Conservation (phyloP, 2,329 filamentous ascomycete genomes). For the Aspergillus oerlinghausenensis region DNA sequence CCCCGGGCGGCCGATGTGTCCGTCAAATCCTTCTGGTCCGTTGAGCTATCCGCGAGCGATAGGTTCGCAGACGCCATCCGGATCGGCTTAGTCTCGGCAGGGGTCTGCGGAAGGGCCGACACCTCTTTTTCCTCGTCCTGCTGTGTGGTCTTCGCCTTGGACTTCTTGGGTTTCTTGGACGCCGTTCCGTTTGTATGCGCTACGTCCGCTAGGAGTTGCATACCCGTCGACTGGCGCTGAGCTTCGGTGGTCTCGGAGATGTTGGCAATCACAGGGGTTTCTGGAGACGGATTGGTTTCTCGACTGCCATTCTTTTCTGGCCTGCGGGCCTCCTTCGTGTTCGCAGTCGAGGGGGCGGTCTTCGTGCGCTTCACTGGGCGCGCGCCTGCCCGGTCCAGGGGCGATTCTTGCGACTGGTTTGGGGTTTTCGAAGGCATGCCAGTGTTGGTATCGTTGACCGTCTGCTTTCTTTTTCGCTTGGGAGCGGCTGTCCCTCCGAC, state of each 20-base stretch:
- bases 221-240: neutral
- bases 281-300: neutral
- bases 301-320: neutral
- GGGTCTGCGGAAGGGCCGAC: neutral
- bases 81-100: neutral
- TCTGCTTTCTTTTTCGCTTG: constrained; percentile 13
- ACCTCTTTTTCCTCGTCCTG: neutral
- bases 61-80: neutral
- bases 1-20: neutral
- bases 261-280: neutral
- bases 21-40: neutral
- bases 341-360: constrained; percentile 10
- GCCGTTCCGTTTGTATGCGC: neutral
- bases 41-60: neutral
- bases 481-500: neutral
- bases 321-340: constrained; percentile 10
- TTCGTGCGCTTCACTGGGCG: constrained; percentile 27
- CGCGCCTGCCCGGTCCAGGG: constrained; percentile 5
- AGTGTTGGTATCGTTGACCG: neutral
- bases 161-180: neutral
- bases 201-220: neutral
- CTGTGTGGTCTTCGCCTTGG: neutral
- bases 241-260: neutral
- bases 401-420: neutral
- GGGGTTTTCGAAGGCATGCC: neutral